A percentile compares a stretch with the other conserved stretches of the same genome.
Conservation (phyloP, 2,329 filamentous ascomycete genomes). For the Stachybotrys echinatus region DNA sequence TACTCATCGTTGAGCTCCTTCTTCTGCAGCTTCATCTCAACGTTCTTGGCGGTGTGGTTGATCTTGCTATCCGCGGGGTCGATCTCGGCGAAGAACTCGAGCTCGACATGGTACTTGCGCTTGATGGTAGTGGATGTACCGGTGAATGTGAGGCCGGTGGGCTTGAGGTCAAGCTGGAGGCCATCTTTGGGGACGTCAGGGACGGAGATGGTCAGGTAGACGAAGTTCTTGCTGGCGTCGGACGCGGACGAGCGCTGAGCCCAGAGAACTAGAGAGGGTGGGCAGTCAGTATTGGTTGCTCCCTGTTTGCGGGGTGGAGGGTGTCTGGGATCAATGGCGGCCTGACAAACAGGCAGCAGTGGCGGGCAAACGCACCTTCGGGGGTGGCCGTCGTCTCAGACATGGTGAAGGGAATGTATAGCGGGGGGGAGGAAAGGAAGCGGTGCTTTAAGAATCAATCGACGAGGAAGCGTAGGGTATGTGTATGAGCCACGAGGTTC, state of each 20-base stretch:
- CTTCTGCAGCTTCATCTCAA: constrained; percentile 91
- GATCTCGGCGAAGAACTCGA: constrained; percentile 89
- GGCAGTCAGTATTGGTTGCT: constrained; percentile 4
- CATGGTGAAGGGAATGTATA: neutral
- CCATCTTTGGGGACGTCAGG: constrained; percentile 74
- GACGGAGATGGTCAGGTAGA: constrained; percentile 88
- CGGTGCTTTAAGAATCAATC: neutral
- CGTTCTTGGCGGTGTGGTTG: constrained; percentile 81
- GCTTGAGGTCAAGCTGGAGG: constrained; percentile 78
- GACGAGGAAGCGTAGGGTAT: neutral
- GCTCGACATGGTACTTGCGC: constrained; percentile 76
- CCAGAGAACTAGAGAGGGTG: constrained; percentile 71
- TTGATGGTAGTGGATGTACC: constrained; percentile 82
- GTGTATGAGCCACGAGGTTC: neutral
- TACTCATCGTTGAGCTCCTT: constrained; percentile 92
- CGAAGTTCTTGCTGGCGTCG: constrained; percentile 83
- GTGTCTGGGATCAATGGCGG: neutral
- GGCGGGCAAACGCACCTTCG: constrained; percentile 28
- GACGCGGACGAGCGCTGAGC: constrained; percentile 85
- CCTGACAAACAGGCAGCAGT: neutral
- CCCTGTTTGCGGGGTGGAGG: neutral
- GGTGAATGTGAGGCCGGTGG: constrained; percentile 72
- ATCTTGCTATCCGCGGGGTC: constrained; percentile 78
- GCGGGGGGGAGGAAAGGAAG: neutral
- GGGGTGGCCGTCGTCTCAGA: constrained; percentile 21